A percentile compares a stretch with the other conserved stretches of the same genome.
phyloP scores from a whole-genome alignment of 768 basidiomycete genomes.

The Pisolithus albus region DNA sequence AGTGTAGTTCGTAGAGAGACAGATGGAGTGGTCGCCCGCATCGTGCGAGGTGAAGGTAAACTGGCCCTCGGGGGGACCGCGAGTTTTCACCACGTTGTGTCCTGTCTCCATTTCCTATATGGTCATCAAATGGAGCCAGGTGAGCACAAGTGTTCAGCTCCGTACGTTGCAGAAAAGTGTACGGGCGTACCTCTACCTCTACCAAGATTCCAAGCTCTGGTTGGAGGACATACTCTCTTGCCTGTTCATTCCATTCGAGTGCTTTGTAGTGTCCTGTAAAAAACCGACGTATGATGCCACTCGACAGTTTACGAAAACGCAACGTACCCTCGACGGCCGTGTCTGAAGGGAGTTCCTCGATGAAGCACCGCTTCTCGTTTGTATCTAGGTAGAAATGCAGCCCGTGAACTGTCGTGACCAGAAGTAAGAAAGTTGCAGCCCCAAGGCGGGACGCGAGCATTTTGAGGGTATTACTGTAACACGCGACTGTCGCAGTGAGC shows the following conservation, averaged over 20 bases:
- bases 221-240: slow-evolving; percentile 63
- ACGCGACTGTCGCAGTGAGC: slow-evolving; percentile 12
- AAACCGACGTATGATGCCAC: neutral
- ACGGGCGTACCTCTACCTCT: slow-evolving; percentile 70
- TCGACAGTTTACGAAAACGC: neutral
- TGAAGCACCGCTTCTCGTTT: slow-evolving; percentile 89
- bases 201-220: slow-evolving; percentile 82
- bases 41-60: slow-evolving; percentile 99
- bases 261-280: slow-evolving; percentile 82
- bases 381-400: slow-evolving; percentile 97
- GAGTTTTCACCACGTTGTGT: slow-evolving; percentile 79
- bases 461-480: slow-evolving; percentile 4
- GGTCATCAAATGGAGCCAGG: no score
- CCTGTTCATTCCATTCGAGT: slow-evolving; percentile 79
- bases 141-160: neutral
- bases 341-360: slow-evolving; percentile 91
- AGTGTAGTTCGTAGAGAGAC: slow-evolving; percentile 88
- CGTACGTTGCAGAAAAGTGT: neutral
- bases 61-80: slow-evolving; percentile 83
- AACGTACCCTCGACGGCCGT: slow-evolving; percentile 87
- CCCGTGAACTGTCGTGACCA: slow-evolving; percentile 50
- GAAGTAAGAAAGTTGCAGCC: slow-evolving; percentile 24
- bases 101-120: slow-evolving; percentile 78
- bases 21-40: slow-evolving; percentile 95
- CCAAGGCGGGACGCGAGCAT: slow-evolving; percentile 21